Conservation (phyloP, 2,329 filamentous ascomycete species). For the Sporothrix euskadiensis region DNA sequence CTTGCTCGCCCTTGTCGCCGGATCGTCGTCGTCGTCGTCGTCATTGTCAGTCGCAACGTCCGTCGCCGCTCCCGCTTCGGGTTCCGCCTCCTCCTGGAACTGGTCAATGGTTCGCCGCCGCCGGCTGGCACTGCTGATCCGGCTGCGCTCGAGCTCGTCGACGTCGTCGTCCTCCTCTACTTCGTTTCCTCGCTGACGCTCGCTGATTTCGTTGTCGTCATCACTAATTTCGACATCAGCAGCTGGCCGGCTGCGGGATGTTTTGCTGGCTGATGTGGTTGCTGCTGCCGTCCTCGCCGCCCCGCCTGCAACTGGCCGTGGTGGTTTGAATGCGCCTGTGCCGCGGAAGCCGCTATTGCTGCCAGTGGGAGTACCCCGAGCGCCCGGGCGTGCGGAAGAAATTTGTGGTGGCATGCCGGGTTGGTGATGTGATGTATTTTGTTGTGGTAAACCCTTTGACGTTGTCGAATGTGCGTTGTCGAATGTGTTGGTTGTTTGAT, state of each 20-base stretch:
- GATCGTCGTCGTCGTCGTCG: slow-evolving; percentile 39
- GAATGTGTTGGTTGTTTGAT: too few relatives aligned
- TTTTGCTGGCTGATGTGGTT: neutral
- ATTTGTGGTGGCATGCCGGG: slow-evolving; percentile 29
- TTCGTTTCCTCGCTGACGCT: neutral
- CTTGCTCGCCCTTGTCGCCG: slow-evolving; percentile 37
- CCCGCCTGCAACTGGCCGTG: slow-evolving; percentile 21
- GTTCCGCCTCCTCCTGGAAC: slow-evolving; percentile 32
- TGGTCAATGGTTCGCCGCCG: slow-evolving; percentile 1
- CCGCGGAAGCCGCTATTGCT: slow-evolving; percentile 22
- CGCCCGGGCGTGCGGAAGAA: slow-evolving; percentile 10
- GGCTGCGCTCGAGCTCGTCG: slow-evolving; percentile 21
- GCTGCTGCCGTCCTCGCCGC: neutral
- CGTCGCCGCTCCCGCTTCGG: slow-evolving; percentile 27
- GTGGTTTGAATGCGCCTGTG: slow-evolving; percentile 30
- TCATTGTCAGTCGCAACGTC: slow-evolving; percentile 29
- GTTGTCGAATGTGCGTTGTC: neutral
- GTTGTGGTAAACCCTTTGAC: too few relatives aligned
- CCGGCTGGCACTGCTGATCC: slow-evolving; percentile 11
- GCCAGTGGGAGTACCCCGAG: neutral
- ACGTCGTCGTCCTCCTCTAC: neutral
- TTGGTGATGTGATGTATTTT: neutral
- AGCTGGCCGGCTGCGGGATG: neutral
- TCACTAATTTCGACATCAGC: slow-evolving; percentile 12
- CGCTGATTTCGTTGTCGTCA: slow-evolving; percentile 12